These are phyloP conservation scores for Warburgia ugandensis DNA, from an alignment of 164 flowering plant species.

Conservation along the genomic window DNA sequence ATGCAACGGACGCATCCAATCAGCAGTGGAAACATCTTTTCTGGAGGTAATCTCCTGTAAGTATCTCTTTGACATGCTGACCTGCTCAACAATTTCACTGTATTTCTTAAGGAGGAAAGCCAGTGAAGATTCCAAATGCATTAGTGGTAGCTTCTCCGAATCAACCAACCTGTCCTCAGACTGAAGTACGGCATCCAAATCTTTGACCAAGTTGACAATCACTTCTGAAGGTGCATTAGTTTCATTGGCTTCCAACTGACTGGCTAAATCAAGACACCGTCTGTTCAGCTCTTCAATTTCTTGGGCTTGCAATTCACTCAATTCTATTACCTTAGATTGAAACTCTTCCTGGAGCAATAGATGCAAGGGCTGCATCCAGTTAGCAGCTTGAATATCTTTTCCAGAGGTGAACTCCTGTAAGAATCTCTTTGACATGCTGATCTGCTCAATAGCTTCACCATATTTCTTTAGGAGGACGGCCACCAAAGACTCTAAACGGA, in stretches of 20 bases:
- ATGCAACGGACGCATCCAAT: constrained; percentile 4
- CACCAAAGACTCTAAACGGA: constrained; percentile 40
- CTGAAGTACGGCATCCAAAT: constrained; percentile 32
- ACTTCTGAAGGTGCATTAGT: constrained; percentile 6
- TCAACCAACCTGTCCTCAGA: constrained; percentile 24
- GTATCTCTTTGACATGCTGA: constrained; percentile 14
- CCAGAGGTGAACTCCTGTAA: constrained; percentile 7
- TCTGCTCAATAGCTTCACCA: constrained; percentile 34
- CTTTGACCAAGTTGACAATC: constrained; percentile 36
- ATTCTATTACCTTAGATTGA: constrained; percentile 30
- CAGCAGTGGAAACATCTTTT: constrained; percentile 2
- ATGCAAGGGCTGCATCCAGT: constrained; percentile 3
- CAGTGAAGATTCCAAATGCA: constrained; percentile 39
- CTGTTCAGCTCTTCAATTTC: constrained; percentile 41
- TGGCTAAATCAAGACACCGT: constrained; percentile 20
- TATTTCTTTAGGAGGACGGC: constrained; percentile 47
- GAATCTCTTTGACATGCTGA: constrained; percentile 14
- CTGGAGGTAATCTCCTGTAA: constrained; percentile 7
- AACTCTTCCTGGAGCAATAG: constrained; percentile 26
- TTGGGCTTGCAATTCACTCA: constrained; percentile 39
- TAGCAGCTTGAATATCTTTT: constrained; percentile 1
- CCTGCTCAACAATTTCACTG: constrained; percentile 33
- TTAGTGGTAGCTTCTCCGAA: constrained; percentile 24
- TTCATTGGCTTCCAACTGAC: constrained; percentile 5
- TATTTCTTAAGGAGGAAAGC: constrained; percentile 47